Evolutionary conservation across 202 grass and related monocot species (phyloP).

Genomic region (Brachypodium distachyon): DNA sequence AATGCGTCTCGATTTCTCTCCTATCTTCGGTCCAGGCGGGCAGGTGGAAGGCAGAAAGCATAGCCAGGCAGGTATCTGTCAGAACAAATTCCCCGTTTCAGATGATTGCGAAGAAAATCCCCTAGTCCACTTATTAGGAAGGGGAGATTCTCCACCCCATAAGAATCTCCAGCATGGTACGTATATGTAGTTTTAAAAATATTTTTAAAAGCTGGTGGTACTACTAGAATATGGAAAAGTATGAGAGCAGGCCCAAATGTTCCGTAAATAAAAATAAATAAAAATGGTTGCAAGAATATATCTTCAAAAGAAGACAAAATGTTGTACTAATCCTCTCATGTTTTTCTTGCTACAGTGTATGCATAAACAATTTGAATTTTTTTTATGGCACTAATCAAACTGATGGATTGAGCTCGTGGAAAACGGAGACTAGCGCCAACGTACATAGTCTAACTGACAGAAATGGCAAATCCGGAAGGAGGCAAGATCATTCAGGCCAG

Average conservation of each 20-base stretch:
- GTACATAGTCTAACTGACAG: too few species aligned
- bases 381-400: too few species aligned
- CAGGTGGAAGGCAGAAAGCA: constrained; percentile 22
- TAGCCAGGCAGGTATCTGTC: neutral
- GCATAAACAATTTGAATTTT: too few species aligned
- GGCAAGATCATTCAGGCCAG: too few species aligned
- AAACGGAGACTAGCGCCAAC: too few species aligned
- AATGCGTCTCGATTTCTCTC: neutral
- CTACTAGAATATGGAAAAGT: neutral
- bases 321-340: too few species aligned
- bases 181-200: neutral
- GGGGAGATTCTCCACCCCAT: neutral
- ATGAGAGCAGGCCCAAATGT: too few species aligned
- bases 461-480: too few species aligned
- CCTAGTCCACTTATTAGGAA: neutral
- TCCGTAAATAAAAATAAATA: too few species aligned
- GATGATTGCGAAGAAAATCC: neutral
- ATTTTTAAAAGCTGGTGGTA: neutral
- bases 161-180: neutral
- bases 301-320: neutral
- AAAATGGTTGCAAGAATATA: neutral
- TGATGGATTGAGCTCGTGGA: too few species aligned
- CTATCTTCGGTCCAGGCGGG: constrained; percentile 10
- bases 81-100: constrained; percentile 32
- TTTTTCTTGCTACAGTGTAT: too few species aligned